Evolutionary conservation across 768 basidiomycete genomes (phyloP), one percentile per base, ranked within the genome.

Genomic region (Rhodotorula toruloides): DNA sequence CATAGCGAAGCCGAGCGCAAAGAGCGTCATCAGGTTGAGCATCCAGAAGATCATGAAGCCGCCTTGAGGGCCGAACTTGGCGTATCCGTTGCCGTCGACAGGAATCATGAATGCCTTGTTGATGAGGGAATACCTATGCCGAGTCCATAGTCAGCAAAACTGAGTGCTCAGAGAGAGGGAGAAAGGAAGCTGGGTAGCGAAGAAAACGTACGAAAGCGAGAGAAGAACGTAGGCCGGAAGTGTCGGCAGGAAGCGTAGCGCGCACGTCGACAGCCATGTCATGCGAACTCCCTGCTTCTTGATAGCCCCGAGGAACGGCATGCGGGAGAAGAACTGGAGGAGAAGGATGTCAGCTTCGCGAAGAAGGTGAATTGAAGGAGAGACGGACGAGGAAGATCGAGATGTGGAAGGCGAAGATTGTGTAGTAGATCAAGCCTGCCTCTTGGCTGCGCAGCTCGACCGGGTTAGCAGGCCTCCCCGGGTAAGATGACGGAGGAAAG

Each of bases 401-500:
- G 31, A 76, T 37, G 54, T 75, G 75, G 62, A 76, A 78, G 10
- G 77, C 68, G 56, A 77, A 75, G 63, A 78, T 77, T 54, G 76
- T 58, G 43, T 34, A 36, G 46, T 48, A 46, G 57, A 47, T 47
- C 32, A 47, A 5, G 3, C 44, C 37, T 17, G 47, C 57, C 11
- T 49, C 39, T 37, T 29, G 53, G 8, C 47, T 48, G 47, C 44
- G 44, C 8, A n/a, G 25, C 14, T 13, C 9, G 44, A 22, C 16
- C 22, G 13, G 29, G 47, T 11, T 11, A 5, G 47, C 47, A n/a
- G 29, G 27, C 11, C 22, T 27, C 5, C 11, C 14, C 31, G 31
- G 54, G 34, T 32, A 11, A 31, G 42, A 9, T 5, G n/a, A 54
- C 37, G 29, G n/a, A 27, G 10, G 61, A 29, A 67, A 72, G 16